Base-by-base conservation (phyloP, 495 filamentous ascomycete genomes). In the Terfezia claveryi region DNA sequence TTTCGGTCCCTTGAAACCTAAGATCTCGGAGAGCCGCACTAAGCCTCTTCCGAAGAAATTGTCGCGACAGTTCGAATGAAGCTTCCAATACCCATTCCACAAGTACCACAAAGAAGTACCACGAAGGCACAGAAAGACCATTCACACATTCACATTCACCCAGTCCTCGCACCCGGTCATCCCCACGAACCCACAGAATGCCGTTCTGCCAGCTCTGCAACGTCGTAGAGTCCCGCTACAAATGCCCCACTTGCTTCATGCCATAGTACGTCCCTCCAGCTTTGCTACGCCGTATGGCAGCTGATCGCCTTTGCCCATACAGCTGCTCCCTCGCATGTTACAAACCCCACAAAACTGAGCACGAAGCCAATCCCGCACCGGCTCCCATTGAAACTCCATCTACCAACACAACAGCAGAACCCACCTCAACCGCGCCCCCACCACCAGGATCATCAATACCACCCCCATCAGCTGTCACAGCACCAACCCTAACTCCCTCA, bases 321-420 rank as follows among this genome's bases (percentile, higher is more conserved):
- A 65, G 62, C 53, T 65, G 59, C 52, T 65, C 62, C 32, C 59
- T 65, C 38, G 55, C 8, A 23, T 65, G 62, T 54, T 64, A 65
- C 55, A 65, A 59, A 36, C 53, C 56, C 7, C 59, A 65, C 54
- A 62, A 65, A 53, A 49, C 54, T 23, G 51, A 44, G 37, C 62
- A 64, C 41, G 38, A 57, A 54, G 49, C 23, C 50, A 46, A 54
- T 10, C 10, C 56, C 37, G n/a, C 27, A n/a, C n/a, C 50, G 8
- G 27, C 36, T 14, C 12, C 41, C 12, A 5, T 23, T 17, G 38
- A 38, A 54, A 10, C 10, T 36, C 46, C 52, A 46, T 20, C 51
- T 38, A 8, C 44, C 41, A 20, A 51, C 6, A 52, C 38, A 51
- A 23, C 38, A 37, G 58, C 16, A 4, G 36, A 11, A 8, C 49